A percentile compares a stretch with the other conserved stretches of the same genome.
These are phyloP conservation scores for Paramecium octaurelia DNA, from an alignment of 73 alveolate genomes.

Conservation along the genomic window DNA sequence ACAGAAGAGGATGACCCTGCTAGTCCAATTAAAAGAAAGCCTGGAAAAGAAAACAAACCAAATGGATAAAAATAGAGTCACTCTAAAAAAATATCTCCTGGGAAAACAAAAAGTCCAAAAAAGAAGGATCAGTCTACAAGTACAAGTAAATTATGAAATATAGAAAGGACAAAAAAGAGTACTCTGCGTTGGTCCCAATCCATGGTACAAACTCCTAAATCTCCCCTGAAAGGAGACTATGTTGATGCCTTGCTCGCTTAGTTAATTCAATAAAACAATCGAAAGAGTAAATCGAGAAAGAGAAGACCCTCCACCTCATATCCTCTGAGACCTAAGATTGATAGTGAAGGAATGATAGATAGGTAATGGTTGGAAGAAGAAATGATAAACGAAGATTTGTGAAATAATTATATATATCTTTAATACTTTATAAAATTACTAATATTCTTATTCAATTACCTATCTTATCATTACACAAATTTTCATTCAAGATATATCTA, in stretches of 20 bases:
- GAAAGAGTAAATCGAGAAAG: background rate
- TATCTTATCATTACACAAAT: too few species aligned
- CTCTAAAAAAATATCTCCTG: background rate
- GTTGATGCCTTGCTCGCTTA: slow-evolving; percentile 46
- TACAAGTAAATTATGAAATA: background rate
- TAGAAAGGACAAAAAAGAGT: slow-evolving; percentile 11
- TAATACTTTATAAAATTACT: background rate
- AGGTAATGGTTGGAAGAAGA: slow-evolving; percentile 48
- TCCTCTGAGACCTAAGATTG: slow-evolving; percentile 36
- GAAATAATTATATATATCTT: background rate
- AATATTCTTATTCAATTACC: background rate
- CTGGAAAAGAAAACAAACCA: background rate
- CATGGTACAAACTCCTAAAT: background rate
- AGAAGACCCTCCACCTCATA: slow-evolving; percentile 7
- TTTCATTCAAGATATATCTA: too few species aligned
- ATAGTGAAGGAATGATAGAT: slow-evolving; percentile 42
- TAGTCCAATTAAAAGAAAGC: background rate
- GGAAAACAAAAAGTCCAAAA: background rate
- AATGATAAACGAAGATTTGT: slow-evolving; percentile 18
- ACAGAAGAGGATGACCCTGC: background rate
- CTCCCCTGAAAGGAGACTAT: slow-evolving; percentile 13
- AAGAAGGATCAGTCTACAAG: background rate
- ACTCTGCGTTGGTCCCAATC: background rate
- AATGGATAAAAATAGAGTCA: background rate
- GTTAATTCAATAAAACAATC: background rate